A percentile compares a stretch with the other conserved stretches of the same genome.
These are phyloP conservation scores for Ilyonectria robusta DNA, from an alignment of 2,329 filamentous ascomycete species.

Conservation along the genomic window DNA sequence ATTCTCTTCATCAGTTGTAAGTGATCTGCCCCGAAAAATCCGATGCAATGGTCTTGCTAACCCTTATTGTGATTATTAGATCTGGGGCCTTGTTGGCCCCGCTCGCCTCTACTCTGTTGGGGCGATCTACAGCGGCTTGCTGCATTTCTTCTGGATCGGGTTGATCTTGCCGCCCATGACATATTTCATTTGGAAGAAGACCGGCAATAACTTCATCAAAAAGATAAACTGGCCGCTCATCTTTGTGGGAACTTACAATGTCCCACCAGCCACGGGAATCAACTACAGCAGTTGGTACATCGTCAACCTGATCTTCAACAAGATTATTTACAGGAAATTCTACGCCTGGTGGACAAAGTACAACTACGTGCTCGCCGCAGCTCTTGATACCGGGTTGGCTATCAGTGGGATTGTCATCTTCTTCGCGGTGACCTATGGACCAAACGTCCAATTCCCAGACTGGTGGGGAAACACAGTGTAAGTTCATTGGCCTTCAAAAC, in stretches of 20 bases:
- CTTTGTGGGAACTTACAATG: slow-evolving; percentile 19
- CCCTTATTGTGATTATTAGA: neutral
- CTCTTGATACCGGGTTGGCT: slow-evolving; percentile 24
- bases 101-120: slow-evolving; percentile 22
- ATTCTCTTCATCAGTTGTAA: slow-evolving; percentile 20
- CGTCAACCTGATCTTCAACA: slow-evolving; percentile 21
- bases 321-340: slow-evolving; percentile 13
- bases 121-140: slow-evolving; percentile 10
- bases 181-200: slow-evolving; percentile 21
- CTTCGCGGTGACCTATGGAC: slow-evolving; percentile 26
- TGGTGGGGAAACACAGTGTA: slow-evolving; percentile 32
- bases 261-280: slow-evolving; percentile 23
- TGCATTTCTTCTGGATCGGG: slow-evolving; percentile 27
- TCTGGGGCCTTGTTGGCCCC: slow-evolving; percentile 25
- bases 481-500: neutral
- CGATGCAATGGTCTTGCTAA: neutral
- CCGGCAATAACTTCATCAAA: slow-evolving; percentile 15
- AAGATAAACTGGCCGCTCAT: slow-evolving; percentile 26
- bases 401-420: slow-evolving; percentile 23
- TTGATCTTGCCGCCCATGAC: slow-evolving; percentile 23
- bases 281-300: slow-evolving; percentile 27
- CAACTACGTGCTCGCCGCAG: slow-evolving; percentile 21
- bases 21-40: neutral
- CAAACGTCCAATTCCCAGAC: slow-evolving; percentile 22
- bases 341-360: slow-evolving; percentile 29